A percentile compares a stretch with the other conserved stretches of the same genome.
These are phyloP conservation scores for Endothia cerciana DNA, from an alignment of 2,329 filamentous ascomycete species.

Conservation along the genomic window DNA sequence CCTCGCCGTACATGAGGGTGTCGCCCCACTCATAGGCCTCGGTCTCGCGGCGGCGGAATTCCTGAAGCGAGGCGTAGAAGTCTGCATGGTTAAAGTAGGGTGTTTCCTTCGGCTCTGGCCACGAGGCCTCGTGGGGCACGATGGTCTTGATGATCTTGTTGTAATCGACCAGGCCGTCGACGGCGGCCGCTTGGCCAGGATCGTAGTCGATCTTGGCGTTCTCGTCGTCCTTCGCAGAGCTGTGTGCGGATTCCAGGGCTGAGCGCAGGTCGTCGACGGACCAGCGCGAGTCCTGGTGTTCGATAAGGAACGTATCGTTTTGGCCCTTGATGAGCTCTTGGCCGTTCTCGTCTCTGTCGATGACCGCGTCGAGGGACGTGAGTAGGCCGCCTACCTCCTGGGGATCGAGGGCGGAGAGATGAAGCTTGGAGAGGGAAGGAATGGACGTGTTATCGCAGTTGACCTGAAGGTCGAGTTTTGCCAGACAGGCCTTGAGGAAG, in stretches of 20 bases:
- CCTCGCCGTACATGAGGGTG: conserved; percentile 82
- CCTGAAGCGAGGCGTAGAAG: conserved; percentile 72
- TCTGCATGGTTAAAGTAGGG: conserved; percentile 84
- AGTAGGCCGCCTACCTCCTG: conserved; percentile 71
- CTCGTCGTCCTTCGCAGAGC: conserved; percentile 26
- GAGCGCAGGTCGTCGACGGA: conserved; percentile 58
- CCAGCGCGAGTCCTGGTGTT: conserved; percentile 67
- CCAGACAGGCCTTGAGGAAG: conserved; percentile 80
- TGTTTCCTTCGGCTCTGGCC: conserved; percentile 73
- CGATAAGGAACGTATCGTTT: conserved; percentile 80
- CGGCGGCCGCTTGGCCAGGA: conserved; percentile 33
- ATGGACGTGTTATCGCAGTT: conserved; percentile 69
- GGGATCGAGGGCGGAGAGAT: conserved; percentile 74
- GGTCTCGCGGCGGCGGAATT: conserved; percentile 63
- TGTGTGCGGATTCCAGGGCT: conserved; percentile 48
- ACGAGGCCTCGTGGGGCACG: conserved; percentile 68
- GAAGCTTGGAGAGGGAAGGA: conserved; percentile 79
- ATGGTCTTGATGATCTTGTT: conserved; percentile 73
- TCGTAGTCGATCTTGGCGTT: conserved; percentile 23
- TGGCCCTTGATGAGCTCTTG: conserved; percentile 78
- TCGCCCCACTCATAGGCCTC: conserved; percentile 73
- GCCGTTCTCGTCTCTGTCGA: conserved; percentile 62
- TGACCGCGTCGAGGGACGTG: conserved; percentile 66
- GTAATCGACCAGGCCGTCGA: conserved; percentile 74
- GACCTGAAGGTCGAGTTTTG: conserved; percentile 80